phyloP scores from a whole-genome alignment of 805 yeast genomes.

The Cyberlindnera maritima region DNA sequence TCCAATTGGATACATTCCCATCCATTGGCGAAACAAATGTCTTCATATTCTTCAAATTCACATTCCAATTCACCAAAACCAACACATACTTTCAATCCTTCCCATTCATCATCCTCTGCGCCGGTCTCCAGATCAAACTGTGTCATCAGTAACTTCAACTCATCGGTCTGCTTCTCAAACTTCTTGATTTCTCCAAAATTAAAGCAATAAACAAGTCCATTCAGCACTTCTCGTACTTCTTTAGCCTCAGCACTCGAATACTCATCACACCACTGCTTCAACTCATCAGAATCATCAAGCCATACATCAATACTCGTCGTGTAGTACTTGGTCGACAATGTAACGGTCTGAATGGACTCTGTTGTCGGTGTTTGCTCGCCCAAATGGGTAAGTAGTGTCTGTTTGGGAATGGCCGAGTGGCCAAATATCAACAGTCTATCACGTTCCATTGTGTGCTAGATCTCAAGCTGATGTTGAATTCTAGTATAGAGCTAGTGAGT shows the following conservation, averaged over 20 bases:
- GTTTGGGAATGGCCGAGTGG: constrained; percentile 4
- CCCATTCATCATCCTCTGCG: constrained; percentile 8
- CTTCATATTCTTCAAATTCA: constrained; percentile 34
- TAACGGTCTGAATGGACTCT: constrained; percentile 11
- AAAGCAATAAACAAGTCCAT: constrained; percentile 27
- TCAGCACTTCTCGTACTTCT: constrained; percentile 31
- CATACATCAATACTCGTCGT: constrained; percentile 29
- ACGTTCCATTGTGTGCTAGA: constrained; percentile 1
- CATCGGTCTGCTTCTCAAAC: neutral
- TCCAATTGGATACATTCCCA: constrained; percentile 39
- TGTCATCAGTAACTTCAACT: neutral
- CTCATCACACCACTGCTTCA: constrained; percentile 32
- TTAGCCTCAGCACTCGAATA: constrained; percentile 11
- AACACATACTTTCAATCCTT: constrained; percentile 24
- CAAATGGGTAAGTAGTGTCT: constrained; percentile 6
- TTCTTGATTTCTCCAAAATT: constrained; percentile 1
- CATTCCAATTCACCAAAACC: constrained; percentile 29
- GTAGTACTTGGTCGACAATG: constrained; percentile 33
- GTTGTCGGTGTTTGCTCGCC: constrained; percentile 1
- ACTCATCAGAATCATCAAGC: constrained; percentile 26
- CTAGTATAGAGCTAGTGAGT: no score
- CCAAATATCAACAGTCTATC: constrained; percentile 14
- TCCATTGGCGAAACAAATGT: constrained; percentile 33
- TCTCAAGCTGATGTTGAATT: no score
- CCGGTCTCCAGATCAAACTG: neutral